These are phyloP conservation scores for Maudiozyma saulgeensis DNA, from an alignment of 805 yeast species.

Conservation along the genomic window DNA sequence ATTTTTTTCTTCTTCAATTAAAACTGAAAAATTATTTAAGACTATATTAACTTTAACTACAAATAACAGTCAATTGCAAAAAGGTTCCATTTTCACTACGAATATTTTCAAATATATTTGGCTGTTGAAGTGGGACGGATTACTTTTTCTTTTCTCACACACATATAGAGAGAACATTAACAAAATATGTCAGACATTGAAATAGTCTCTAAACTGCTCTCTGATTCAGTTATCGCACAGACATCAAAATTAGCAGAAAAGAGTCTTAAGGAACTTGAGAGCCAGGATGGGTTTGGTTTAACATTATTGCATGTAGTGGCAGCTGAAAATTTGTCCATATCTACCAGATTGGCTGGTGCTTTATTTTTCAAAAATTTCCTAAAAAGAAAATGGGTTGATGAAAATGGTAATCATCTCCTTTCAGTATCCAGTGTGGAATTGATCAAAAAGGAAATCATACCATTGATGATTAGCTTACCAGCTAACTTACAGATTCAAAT, in stretches of 20 bases:
- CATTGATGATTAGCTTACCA: slow-evolving; percentile 79
- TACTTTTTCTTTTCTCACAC: too few relatives aligned
- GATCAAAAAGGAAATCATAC: slow-evolving; percentile 68
- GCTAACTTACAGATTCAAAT: slow-evolving; percentile 78
- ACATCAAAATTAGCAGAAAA: slow-evolving; percentile 61
- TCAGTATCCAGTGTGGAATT: slow-evolving; percentile 50
- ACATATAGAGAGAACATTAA: neutral
- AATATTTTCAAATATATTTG: too few relatives aligned
- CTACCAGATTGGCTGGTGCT: slow-evolving; percentile 79
- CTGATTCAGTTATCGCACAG: slow-evolving; percentile 55
- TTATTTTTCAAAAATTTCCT: slow-evolving; percentile 83
- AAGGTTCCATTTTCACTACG: too few relatives aligned
- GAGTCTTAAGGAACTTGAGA: slow-evolving; percentile 52
- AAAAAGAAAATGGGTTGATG: slow-evolving; percentile 81
- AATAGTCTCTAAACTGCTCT: slow-evolving; percentile 44
- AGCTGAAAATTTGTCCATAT: slow-evolving; percentile 38
- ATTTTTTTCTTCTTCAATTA: too few relatives aligned
- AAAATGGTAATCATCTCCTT: slow-evolving; percentile 69
- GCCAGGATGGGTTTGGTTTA: slow-evolving; percentile 63
- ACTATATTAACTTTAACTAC: too few relatives aligned
- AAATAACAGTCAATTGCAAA: too few relatives aligned
- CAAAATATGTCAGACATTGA: slow-evolving; percentile 39
- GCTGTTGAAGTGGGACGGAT: neutral
- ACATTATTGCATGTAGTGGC: slow-evolving; percentile 72
- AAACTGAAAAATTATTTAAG: too few relatives aligned